These are phyloP conservation scores for Penicillium janthinellum DNA, from an alignment of 2,329 filamentous ascomycete genomes.

Conservation along the genomic window DNA sequence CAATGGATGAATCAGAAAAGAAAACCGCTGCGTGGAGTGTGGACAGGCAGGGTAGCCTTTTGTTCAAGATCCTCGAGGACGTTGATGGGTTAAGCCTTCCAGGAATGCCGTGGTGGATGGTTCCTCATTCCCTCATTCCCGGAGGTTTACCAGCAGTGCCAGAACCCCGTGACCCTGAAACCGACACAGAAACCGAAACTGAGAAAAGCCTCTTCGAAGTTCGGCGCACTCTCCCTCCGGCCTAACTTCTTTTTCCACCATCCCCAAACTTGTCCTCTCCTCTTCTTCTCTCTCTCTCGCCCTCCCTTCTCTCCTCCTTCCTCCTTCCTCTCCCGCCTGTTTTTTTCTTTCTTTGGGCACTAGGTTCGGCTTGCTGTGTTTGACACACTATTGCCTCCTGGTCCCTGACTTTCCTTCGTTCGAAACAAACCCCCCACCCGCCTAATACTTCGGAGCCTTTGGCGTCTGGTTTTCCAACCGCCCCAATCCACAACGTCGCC, in stretches of 20 bases:
- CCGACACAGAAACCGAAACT: slow-evolving; percentile 19
- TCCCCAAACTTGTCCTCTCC: slow-evolving; percentile 10
- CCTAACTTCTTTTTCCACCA: slow-evolving; percentile 19
- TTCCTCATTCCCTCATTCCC: slow-evolving; percentile 13
- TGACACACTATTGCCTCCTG: slow-evolving; percentile 48
- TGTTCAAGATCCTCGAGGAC: not conserved
- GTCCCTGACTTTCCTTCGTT: slow-evolving; percentile 43
- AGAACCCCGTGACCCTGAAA: slow-evolving; percentile 32
- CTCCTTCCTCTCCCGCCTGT: slow-evolving; percentile 18
- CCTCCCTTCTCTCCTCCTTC: slow-evolving; percentile 22
- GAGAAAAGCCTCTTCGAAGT: slow-evolving; percentile 6
- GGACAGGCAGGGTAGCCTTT: not conserved
- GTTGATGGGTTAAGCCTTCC: not conserved
- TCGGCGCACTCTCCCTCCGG: not conserved
- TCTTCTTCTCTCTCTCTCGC: slow-evolving; percentile 14
- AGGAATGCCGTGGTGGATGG: slow-evolving; percentile 17
- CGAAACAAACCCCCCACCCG: slow-evolving; percentile 22
- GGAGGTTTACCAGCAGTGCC: slow-evolving; percentile 6
- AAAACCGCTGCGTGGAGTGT: slow-evolving; percentile 1
- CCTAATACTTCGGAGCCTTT: slow-evolving; percentile 13
- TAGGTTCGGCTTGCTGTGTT: slow-evolving; percentile 43
- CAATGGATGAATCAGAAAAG: slow-evolving; percentile 9
- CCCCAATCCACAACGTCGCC: slow-evolving; percentile 9
- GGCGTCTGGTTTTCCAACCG: slow-evolving; percentile 1
- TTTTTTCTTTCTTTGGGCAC: slow-evolving; percentile 29